Evolutionary conservation across 2,329 filamentous ascomycete species (phyloP).

Genomic region (Verticillium alfalfae): DNA sequence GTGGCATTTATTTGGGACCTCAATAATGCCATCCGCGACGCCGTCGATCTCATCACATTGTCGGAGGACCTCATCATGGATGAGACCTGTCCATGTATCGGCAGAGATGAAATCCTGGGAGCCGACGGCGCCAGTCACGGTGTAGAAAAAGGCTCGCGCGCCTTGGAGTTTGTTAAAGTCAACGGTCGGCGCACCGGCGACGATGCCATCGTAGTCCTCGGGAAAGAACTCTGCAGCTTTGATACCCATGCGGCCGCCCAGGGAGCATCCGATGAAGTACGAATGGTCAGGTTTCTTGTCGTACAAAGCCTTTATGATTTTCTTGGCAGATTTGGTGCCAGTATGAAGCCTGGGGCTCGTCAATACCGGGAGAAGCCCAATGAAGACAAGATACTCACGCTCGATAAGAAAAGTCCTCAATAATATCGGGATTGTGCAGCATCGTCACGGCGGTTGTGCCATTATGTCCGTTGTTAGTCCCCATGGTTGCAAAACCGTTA

Average conservation of each 20-base stretch:
- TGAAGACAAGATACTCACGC: constrained; percentile 11
- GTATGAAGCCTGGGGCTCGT: constrained; percentile 30
- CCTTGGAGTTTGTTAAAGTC: constrained; percentile 26
- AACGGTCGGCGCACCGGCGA: constrained; percentile 39
- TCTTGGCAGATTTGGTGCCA: constrained; percentile 41
- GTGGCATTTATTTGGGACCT: constrained; percentile 32
- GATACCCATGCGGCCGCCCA: constrained; percentile 53
- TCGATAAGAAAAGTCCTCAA: constrained; percentile 28
- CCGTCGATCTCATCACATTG: constrained; percentile 45
- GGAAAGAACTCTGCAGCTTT: constrained; percentile 47
- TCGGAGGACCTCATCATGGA: constrained; percentile 29
- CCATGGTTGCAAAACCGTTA: constrained; percentile 39
- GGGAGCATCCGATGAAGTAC: constrained; percentile 55
- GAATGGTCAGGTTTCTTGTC: constrained; percentile 27
- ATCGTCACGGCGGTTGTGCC: constrained; percentile 28
- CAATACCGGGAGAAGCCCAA: not conserved
- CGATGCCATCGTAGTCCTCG: constrained; percentile 51
- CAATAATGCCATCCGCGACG: constrained; percentile 39
- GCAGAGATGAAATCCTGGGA: constrained; percentile 18
- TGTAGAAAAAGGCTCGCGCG: constrained; percentile 35
- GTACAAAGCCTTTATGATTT: constrained; percentile 43
- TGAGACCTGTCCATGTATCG: constrained; percentile 14
- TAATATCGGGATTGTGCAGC: constrained; percentile 26
- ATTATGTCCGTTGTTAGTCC: constrained; percentile 46
- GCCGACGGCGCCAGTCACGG: constrained; percentile 28